Conservation (phyloP, 805 yeast genomes). For the Saturnispora serradocipensis region DNA sequence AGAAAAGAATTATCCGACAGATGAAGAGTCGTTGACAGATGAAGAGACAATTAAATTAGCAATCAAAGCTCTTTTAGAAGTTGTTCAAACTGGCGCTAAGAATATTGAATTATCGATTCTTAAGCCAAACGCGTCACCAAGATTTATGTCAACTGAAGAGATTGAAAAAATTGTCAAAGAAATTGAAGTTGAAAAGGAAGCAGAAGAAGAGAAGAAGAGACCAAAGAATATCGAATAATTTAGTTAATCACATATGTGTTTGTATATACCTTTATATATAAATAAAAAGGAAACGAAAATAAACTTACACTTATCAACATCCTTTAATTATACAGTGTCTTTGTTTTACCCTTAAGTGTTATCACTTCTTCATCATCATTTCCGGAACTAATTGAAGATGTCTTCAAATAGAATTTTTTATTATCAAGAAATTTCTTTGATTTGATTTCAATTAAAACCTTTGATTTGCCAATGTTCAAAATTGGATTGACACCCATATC, state of each 20-base stretch:
- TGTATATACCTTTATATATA: neutral
- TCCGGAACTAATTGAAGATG: slow-evolving; percentile 15
- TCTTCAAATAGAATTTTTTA: slow-evolving; percentile 19
- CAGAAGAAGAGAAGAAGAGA: slow-evolving; percentile 70
- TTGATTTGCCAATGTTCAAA: slow-evolving; percentile 18
- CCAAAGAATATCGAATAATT: slow-evolving; percentile 24
- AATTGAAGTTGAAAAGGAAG: slow-evolving; percentile 81
- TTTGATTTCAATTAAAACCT: slow-evolving; percentile 21
- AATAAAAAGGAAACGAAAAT: neutral
- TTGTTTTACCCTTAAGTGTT: slow-evolving; percentile 25
- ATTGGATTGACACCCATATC: slow-evolving; percentile 20
- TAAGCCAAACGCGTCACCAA: slow-evolving; percentile 56
- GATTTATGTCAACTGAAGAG: slow-evolving; percentile 56
- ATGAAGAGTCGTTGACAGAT: slow-evolving; percentile 33
- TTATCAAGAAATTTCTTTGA: slow-evolving; percentile 16
- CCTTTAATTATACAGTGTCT: slow-evolving; percentile 7
- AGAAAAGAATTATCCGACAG: slow-evolving; percentile 65
- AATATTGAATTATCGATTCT: slow-evolving; percentile 89
- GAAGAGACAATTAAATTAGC: slow-evolving; percentile 72
- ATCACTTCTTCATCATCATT: slow-evolving; percentile 16
- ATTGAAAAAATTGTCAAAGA: slow-evolving; percentile 67
- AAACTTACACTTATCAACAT: neutral
- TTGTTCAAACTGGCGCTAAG: slow-evolving; percentile 95
- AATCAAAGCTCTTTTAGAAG: slow-evolving; percentile 82
- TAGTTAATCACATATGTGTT: neutral